Conservation (phyloP, 805 yeast species). For the Saccharomycopsis fermentans region DNA sequence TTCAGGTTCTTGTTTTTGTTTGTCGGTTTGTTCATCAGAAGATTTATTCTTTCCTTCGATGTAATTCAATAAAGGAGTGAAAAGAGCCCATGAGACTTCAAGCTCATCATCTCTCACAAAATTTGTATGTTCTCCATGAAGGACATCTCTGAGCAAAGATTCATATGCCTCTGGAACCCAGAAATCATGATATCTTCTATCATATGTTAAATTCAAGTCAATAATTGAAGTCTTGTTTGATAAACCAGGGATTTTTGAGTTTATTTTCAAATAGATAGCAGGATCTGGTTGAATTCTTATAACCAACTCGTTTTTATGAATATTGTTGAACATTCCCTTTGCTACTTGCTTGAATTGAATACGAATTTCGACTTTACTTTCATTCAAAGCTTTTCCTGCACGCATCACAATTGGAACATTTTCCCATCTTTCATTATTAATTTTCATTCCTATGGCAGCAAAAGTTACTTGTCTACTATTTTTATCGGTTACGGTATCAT, state of each 20-base stretch:
- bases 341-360: slow-evolving; percentile 85
- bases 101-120: slow-evolving; percentile 97
- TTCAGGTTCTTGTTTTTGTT: slow-evolving; percentile 48
- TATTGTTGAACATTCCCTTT: slow-evolving; percentile 66
- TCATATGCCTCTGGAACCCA: slow-evolving; percentile 98
- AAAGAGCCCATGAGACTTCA: slow-evolving; percentile 84
- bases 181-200: slow-evolving; percentile 70
- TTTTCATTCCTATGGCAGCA: slow-evolving; percentile 73
- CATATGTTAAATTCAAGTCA: slow-evolving; percentile 83
- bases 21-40: too few relatives aligned
- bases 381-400: slow-evolving; percentile 97
- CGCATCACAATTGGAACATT: slow-evolving; percentile 94
- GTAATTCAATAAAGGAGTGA: slow-evolving; percentile 80
- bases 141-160: slow-evolving; percentile 83
- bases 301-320: slow-evolving; percentile 88
- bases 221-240: slow-evolving; percentile 73
- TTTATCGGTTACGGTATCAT: slow-evolving; percentile 64
- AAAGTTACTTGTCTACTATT: slow-evolving; percentile 84
- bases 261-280: slow-evolving; percentile 87
- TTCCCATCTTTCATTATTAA: slow-evolving; percentile 93
- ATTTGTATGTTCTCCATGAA: slow-evolving; percentile 89
- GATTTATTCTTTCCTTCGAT: slow-evolving; percentile 37
- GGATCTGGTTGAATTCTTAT: slow-evolving; percentile 92
- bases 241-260: slow-evolving; percentile 89
- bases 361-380: slow-evolving; percentile 89